Base-by-base conservation (phyloP, 2,329 filamentous ascomycete species). In the Decorospora gaudefroyi region DNA sequence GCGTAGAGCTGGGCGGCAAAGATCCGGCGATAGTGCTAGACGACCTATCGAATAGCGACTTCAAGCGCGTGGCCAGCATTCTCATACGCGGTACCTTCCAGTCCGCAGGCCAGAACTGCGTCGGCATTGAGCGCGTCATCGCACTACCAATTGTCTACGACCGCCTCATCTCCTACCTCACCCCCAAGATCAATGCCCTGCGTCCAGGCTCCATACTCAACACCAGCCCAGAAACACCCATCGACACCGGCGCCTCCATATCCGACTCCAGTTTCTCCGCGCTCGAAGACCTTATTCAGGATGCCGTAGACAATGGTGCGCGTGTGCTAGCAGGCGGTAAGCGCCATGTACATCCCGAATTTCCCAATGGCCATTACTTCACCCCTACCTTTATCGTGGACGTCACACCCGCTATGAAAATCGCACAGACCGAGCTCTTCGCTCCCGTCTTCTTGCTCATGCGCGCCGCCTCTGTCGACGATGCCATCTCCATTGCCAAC, bases 21-120 rank as follows among this genome's bases (percentile, higher is more conserved):
- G 93, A 99, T 68, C 88, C 93, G 5, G 89, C 89, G 21, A 85
- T 99, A 47, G 74, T 99, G 15, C 83, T 97, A 27, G 90, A 96
- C 69, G 90, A 93, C 28, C 79, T 86, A 3, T 71, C 71, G 33
- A 80, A 90, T 62, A 70, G 57, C 37, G 76, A 81, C 60, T 77
- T 97, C 46, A 73, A 81, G 4, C 83, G 87, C 28, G 85, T 97
- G 35, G 81, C 82, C 26, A 88, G 90, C 51, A 87, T 95, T 52
- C 81, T 97, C 51, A 85, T 99, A 74, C 84, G 93, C 39, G 93
- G 92, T 38, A 90, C 89, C 7, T 99, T 97, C 73, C 93, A 99
- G 72, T 90, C 90, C 37, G 86, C 90, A 11, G 93, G 93, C 1
- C 93, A 99, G 71, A 99, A 99, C 74, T 99, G 93, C 72, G 92